Evolutionary conservation across 352 stramenopile genomes (phyloP), one percentile per base, ranked within the genome.

Genomic region (Pythium brassicae): DNA sequence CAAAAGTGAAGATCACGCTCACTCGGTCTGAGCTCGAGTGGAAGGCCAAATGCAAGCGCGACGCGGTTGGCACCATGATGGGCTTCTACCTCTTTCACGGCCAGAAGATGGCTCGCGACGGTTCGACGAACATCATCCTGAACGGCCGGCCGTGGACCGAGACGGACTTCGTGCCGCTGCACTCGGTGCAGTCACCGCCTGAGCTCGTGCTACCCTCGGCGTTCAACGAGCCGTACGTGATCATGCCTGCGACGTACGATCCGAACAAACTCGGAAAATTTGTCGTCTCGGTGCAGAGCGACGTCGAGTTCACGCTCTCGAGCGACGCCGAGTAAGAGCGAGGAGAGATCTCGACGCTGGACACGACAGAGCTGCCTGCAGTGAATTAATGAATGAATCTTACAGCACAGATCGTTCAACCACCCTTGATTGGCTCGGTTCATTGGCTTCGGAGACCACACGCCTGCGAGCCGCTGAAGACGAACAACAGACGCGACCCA

Each of bases 171-270:
- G 83, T 93, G 34, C 84, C 84, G 51, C 55, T 93, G 32, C 76
- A 94, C 59, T 61, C 61, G 7, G 74, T 97, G 12, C 65, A 68
- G 47, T 92, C 87, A 0, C 87, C 88, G 19, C 65, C 69, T 0
- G 80, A 89, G 17, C 66, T 91, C 42, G 69, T 80, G 25, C 67
- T 91, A 8, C 76, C 78, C 2, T 59, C 76, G n/a, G 66, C 75
- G 29, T 89, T 92, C 46, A 92, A 93, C 37, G 86, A 88, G 46
- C 68, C 76, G 4, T 96, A 89, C 58, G 76, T 89, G 27, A 96
- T 96, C 60, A 85, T 97, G 74, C 88, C 88, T 12, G 66, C 86
- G n/a, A 97, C 87, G 0, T 96, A 93, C 62, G 88, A 94, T 42
- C 85, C 86, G 19, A 71, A 69, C 20, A 84, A 89, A 62, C 62